Base-by-base conservation (phyloP, 202 grass and related monocot genomes). In the Panicum hallii region DNA sequence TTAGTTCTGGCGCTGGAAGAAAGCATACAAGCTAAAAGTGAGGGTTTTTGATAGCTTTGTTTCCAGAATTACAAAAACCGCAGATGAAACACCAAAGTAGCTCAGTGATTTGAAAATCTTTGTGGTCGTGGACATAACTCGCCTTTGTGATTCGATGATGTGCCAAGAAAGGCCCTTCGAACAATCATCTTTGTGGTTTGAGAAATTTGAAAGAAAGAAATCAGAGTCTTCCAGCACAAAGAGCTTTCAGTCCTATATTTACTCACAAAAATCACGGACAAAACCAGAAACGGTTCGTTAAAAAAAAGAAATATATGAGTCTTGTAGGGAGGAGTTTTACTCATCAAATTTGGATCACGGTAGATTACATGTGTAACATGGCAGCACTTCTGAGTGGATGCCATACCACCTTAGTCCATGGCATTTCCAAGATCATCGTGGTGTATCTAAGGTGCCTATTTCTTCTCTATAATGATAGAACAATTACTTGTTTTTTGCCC, bases 301-400 rank as follows among this genome's bases (percentile, higher is more conserved):
- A 57, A 57, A 57, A 17, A 7, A 9, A 56, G 19, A 56, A 22
- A 57, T 14, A 46, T n/a, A n/a, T n/a, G n/a, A n/a, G n/a, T n/a
- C n/a, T n/a, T 61, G 9, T 48, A 36, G 34, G 26, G 63, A 58
- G 46, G 6, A 20, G 19, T 5, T 48, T 65, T 50, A 79, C 44
- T 28, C 34, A 54, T 53, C 36, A 87, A 63, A 55, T 22, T 42
- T 16, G 49, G 22, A 65, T 77, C 23, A 46, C 34, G 8, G 17
- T 38, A 71, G 28, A 76, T 67, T 49, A 42, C 75, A 88, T 9
- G 49, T 43, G 61, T 60, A 67, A 43, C 16, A 67, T 53, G 57
- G 60, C 5, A 32, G 0, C 8, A 69, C n/a, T 53, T 61, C 23
- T 75, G 28, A 16, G 48, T 70, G 9, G 72, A 26, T n/a, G 6